Base-by-base conservation (phyloP, 192 early-diverging fungal species). In the Backusella mclennaniae region DNA sequence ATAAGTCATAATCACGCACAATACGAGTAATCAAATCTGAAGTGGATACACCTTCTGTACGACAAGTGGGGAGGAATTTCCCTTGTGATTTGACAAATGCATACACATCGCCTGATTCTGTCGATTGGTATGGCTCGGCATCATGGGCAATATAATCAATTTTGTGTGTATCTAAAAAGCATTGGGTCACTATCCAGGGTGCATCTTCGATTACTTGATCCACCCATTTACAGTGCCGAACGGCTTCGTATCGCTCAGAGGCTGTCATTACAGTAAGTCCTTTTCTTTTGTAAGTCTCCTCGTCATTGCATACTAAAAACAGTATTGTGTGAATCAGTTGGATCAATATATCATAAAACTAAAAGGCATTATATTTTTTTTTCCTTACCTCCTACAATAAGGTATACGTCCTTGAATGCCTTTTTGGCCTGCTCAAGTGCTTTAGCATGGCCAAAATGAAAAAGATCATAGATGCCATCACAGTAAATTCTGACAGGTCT, bases 401-500 rank as follows among this genome's bases (percentile, higher is more conserved):
- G 80, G 56, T 93, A 87, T 9, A 94, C 93, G 73, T 93, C 87
- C 1, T 92, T 89, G 67, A 96, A 89, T 11, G 89, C 83, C 71
- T 92, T 92, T 73, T 96, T 96, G 6, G 95, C 95, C 80, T 96
- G 93, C 79, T 95, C 92, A 44, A 96, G 82, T 42, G 92, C 89
- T 63, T 89, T 88, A 76, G 92, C 91, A 71, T 96, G 93, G 1
- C 95, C 95, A 73, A 93, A 92, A 79, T 96, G 93, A 74, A 95
- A 92, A 78, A 94, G 77, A 83, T 95, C 93, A 81, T 92, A 96
- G 67, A 96, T 95, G 15, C 95, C 95, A 84, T 96, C 95, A 78
- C 90, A 93, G 83, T 96, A 96, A 70, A 96, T 88, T 39, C 95
- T 86, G 56, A 94, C 87, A 11, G 90, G 89, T 29, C 91, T 87